Conservation (phyloP, 768 basidiomycete genomes). For the Phlegmacium glaucopus region DNA sequence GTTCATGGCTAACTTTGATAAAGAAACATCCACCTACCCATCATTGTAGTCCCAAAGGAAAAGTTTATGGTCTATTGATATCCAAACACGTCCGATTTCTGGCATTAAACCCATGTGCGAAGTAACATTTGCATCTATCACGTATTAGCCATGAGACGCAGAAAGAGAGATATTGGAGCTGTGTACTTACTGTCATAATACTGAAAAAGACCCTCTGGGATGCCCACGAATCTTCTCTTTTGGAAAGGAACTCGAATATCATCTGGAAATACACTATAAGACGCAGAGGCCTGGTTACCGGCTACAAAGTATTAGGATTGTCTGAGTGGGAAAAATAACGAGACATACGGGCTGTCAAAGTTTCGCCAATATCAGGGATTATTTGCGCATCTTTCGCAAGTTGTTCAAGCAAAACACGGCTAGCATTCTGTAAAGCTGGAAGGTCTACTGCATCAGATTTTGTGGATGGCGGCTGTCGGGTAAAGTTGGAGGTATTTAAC, state of each 20-base stretch:
- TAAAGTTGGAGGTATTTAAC: conserved; percentile 11
- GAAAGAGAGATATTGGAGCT: neutral
- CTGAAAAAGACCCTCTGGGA: conserved; percentile 75
- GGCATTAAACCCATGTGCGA: conserved; percentile 90
- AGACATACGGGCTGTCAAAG: conserved; percentile 55
- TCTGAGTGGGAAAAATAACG: neutral
- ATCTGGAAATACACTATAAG: conserved; percentile 74
- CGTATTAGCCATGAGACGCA: conserved; percentile 10
- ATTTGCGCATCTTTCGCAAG: conserved; percentile 70
- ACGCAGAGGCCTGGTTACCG: conserved; percentile 65
- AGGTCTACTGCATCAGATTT: conserved; percentile 52
- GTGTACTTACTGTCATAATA: conserved; percentile 64
- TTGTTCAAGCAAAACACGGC: conserved; percentile 62
- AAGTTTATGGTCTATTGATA: conserved; percentile 90
- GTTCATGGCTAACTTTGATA: neutral
- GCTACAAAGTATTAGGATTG: conserved; percentile 35
- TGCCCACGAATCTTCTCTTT: conserved; percentile 70
- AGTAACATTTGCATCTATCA: conserved; percentile 59
- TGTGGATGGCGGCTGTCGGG: conserved; percentile 21
- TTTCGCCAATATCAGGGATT: conserved; percentile 74
- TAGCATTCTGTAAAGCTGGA: conserved; percentile 59
- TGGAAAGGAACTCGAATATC: conserved; percentile 79
- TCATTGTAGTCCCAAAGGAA: conserved; percentile 97
- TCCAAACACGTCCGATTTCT: conserved; percentile 93
- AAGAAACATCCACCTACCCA: conserved; percentile 53